Evolutionary conservation across 176 grass and related monocot species (phyloP).

Genomic region (Aechmea fasciata): DNA sequence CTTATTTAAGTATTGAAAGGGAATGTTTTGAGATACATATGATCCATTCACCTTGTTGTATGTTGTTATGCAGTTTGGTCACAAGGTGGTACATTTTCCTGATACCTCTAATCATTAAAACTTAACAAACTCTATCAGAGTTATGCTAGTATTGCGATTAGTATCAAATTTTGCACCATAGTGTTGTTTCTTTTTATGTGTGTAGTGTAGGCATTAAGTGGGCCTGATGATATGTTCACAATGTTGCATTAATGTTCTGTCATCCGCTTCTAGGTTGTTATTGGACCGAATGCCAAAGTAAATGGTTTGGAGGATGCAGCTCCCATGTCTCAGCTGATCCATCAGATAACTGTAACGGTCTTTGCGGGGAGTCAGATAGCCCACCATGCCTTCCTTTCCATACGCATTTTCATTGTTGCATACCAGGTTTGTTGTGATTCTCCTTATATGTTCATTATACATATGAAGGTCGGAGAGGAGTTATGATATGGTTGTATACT

Average conservation of each 20-base stretch:
- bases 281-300: slow-evolving; percentile 71
- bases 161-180: no score
- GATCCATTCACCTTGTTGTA: no score
- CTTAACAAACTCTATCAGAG: no score
- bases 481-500: neutral
- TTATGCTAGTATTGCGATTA: no score
- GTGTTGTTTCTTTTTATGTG: no score
- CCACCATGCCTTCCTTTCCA: slow-evolving; percentile 73
- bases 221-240: neutral
- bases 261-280: slow-evolving; percentile 48
- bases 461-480: neutral
- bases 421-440: slow-evolving; percentile 34
- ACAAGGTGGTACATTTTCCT: no score
- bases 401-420: slow-evolving; percentile 67
- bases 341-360: slow-evolving; percentile 51
- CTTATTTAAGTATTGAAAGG: no score
- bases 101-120: no score
- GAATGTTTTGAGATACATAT: no score
- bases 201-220: neutral
- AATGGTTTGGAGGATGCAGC: slow-evolving; percentile 56
- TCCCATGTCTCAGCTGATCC: slow-evolving; percentile 45
- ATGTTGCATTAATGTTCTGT: neutral
- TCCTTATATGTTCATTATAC: slow-evolving; percentile 1
- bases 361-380: slow-evolving; percentile 39
- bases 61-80: no score